Evolutionary conservation across 345 rosid species (phyloP).

Genomic region (Cardamine resedifolia): DNA sequence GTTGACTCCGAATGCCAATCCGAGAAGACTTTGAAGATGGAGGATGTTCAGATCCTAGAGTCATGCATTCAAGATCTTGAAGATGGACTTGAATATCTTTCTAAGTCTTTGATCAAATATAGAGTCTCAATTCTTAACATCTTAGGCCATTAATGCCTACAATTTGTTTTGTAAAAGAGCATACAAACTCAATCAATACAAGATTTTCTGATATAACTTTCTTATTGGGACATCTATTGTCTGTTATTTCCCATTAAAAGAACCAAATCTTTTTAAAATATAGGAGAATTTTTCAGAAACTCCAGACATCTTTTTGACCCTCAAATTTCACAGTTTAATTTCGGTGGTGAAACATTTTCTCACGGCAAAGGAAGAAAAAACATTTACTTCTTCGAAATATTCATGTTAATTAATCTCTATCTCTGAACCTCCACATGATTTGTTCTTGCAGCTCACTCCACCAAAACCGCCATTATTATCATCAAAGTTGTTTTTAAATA

Average conservation of each 20-base stretch:
- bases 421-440: neutral
- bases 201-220: neutral
- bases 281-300: neutral
- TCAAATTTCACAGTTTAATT: neutral
- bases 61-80: conserved; percentile 44
- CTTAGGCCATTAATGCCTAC: neutral
- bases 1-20: conserved; percentile 29
- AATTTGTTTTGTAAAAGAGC: neutral
- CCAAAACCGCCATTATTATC: neutral
- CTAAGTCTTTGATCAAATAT: conserved; percentile 23
- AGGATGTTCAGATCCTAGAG: conserved; percentile 37
- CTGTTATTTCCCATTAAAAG: neutral
- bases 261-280: neutral
- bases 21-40: conserved; percentile 5
- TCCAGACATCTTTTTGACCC: neutral
- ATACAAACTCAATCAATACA: neutral
- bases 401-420: neutral
- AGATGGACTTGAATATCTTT: conserved; percentile 38
- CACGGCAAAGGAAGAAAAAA: neutral
- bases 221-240: neutral
- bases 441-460: neutral
- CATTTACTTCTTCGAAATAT: neutral
- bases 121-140: neutral
- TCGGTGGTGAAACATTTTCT: neutral
- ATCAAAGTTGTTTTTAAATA: neutral